Base-by-base conservation (phyloP, 2,329 filamentous ascomycete species). In the Aspergillus niger region DNA sequence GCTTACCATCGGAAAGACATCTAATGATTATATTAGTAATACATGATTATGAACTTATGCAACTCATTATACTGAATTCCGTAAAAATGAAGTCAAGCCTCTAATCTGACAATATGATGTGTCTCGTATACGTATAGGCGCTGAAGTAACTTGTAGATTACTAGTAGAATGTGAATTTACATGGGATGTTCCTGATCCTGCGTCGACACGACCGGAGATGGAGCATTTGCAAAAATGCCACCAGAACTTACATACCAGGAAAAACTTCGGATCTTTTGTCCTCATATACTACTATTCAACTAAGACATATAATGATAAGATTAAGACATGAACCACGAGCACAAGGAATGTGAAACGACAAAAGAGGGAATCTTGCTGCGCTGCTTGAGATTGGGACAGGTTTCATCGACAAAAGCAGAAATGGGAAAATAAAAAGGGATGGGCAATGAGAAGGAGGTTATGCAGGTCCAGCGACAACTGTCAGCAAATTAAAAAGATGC, bases 281-380 rank as follows among this genome's bases (percentile, higher is more conserved):
- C 66, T 70, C 67, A 68, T 69, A 67, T 65, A 74, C 69, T 66
- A 67, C 64, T 70, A 73, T 71, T 67, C 62, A 67, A 67, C 61
- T 71, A 68, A 71, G 60, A 72, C 62, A 59, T 57, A 67, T 67
- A 59, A 63, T 65, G 64, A 66, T 63, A 66, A 63, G 57, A 59
- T 69, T 64, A 72, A 63, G 60, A 70, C 65, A 68, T 65, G 61
- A 65, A 63, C 65, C 63, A 69, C 60, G 61, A 68, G 64, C 65
- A 67, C 64, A 69, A 65, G 68, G 71, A 69, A 67, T 60, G 67
- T 63, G 64, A 69, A 68, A 71, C 55, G 61, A 69, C 68, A 69
- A 72, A 71, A 75, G 71, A 75, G 73, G 73, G 73, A 76, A 74
- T 76, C 71, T 76, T 75, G 73, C 72, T 73, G 73, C 72, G 72